Percentiles rank a stretch among this genome's conserved stretches.
Evolutionary conservation across 805 yeast species (phyloP).

Genomic region (Lipomyces spencermartinsiae): DNA sequence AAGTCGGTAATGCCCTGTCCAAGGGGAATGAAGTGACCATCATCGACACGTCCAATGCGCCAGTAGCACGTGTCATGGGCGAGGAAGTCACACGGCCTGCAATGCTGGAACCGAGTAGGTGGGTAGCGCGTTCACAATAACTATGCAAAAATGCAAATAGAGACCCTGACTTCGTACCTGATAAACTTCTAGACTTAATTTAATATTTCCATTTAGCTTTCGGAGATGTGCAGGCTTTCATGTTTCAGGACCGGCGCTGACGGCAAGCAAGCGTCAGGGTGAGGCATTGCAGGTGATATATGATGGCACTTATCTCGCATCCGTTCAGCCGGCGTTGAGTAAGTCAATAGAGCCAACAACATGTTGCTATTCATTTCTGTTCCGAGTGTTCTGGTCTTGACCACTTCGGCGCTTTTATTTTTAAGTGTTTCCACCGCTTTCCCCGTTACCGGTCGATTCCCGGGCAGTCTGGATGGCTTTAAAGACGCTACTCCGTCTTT

Average conservation of each 20-base stretch:
- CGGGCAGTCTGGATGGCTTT: not conserved
- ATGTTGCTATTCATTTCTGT: not conserved
- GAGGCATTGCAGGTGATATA: not conserved
- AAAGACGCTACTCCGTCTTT: not conserved
- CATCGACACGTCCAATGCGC: conserved; percentile 11
- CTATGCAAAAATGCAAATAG: no score
- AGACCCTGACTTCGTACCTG: no score
- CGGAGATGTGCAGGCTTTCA: no score
- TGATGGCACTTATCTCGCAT: not conserved
- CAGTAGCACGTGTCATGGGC: conserved; percentile 14
- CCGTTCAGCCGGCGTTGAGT: no score
- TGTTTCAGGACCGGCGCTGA: no score
- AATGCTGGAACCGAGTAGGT: no score
- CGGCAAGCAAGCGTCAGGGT: no score
- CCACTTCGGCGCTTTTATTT: not conserved
- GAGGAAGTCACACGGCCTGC: no score
- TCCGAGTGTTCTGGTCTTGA: not conserved
- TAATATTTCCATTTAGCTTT: no score
- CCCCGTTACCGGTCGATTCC: not conserved
- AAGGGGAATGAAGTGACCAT: conserved; percentile 16
- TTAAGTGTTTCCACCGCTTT: not conserved
- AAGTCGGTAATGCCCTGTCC: conserved; percentile 13
- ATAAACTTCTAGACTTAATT: no score
- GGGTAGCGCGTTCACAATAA: no score
- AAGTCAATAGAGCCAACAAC: no score